Evolutionary conservation across 208 protist species (phyloP), one percentile per base, ranked within the genome.

Genomic region (Herpetomonas tarakana): DNA sequence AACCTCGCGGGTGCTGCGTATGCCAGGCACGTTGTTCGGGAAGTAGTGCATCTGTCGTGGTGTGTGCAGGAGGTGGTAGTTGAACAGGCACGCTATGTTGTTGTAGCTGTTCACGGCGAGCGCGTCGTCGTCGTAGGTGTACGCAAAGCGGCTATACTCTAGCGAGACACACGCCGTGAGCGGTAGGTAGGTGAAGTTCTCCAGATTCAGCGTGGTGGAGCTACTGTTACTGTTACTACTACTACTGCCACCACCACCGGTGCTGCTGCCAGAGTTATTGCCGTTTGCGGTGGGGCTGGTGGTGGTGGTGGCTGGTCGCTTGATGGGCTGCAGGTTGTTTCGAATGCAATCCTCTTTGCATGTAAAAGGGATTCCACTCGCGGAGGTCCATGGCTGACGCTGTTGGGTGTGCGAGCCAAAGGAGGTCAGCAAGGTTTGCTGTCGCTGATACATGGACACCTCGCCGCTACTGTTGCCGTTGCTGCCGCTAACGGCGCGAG

Each of bases 81-180:
- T 81, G 62, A 85, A 92, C n/a, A 91, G 66, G 35, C 78, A 91
- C 2, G 85, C 86, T 53, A 96, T 92, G 69, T 92, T 96, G 66
- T 86, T 88, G 74, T 96, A 96, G 41, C 76, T 86, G 77, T 96
- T 93, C 12, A 88, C 71, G 1, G 73, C 67, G 2, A 92, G 27
- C 52, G 75, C 54, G 26, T 68, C 44, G 45, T 80, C 62, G 22
- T 67, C 65, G 31, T 84, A 76, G 18, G 53, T 62, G 64, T 81
- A 78, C 25, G 81, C 75, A 49, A 91, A 96, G 1, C 70, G 75
- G 58, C 58, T 71, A 65, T 96, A 96, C 70, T 96, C 87, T 16
- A 96, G 66, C 1, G 83, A 90, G 66, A 87, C 85, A 28, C 83
- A 77, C 1, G 85, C 83, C 1, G 81, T 83, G 0, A 61, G 64